Evolutionary conservation across 495 filamentous ascomycete genomes (phyloP).

Genomic region (Hypoxylon intermedium): DNA sequence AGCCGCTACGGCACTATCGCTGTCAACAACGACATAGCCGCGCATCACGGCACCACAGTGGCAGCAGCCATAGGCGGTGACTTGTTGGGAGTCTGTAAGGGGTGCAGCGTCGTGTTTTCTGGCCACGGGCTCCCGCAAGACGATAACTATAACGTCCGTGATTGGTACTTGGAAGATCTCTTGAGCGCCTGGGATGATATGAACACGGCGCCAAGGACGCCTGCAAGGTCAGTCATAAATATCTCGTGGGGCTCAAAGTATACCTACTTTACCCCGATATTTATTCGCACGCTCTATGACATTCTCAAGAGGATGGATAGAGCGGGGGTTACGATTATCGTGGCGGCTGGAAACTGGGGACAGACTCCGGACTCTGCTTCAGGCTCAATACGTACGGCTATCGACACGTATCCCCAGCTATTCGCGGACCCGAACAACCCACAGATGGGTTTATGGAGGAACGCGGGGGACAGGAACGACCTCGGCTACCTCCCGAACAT

Average conservation of each 20-base stretch:
- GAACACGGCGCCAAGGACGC: background rate
- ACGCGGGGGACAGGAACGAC: background rate
- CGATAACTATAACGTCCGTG: background rate
- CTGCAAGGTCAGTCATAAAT: slow-evolving; percentile 1
- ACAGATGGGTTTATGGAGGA: background rate
- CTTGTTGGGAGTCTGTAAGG: slow-evolving; percentile 3
- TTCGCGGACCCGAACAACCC: background rate
- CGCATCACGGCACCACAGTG: slow-evolving; percentile 5
- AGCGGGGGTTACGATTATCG: slow-evolving; percentile 5
- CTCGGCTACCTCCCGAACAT: slow-evolving; percentile 7
- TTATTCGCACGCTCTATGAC: slow-evolving; percentile 1
- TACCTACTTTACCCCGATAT: slow-evolving; percentile 2
- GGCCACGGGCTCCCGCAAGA: background rate
- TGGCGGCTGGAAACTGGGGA: slow-evolving; percentile 1
- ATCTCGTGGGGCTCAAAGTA: slow-evolving; percentile 6
- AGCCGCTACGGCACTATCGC: background rate
- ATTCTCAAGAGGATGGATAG: slow-evolving; percentile 11
- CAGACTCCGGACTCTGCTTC: background rate
- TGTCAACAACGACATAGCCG: background rate
- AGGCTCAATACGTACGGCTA: background rate
- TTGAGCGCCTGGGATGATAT: slow-evolving; percentile 7
- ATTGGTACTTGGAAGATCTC: slow-evolving; percentile 12
- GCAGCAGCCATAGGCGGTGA: background rate
- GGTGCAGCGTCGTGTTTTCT: background rate
- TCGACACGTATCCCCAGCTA: slow-evolving; percentile 4